phyloP scores from a whole-genome alignment of 169 alveolate genomes.

The Eimeria praecox region DNA sequence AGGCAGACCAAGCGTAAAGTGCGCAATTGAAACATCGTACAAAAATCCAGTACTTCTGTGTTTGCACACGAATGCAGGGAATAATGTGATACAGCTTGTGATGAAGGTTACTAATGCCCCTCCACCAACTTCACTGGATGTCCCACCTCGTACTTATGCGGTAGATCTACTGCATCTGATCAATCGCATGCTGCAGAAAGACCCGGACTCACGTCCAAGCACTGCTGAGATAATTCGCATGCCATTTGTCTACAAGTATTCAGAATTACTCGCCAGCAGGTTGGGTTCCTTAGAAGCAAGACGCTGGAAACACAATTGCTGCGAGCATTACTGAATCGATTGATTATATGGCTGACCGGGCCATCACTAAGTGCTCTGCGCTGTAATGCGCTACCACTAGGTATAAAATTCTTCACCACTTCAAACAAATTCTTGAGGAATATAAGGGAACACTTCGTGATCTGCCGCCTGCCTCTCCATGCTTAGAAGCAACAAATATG shows the following conservation, averaged over 20 bases:
- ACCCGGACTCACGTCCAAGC: slow-evolving; percentile 53
- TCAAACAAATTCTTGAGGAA: slow-evolving; percentile 16
- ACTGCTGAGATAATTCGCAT: slow-evolving; percentile 57
- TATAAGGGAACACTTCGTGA: slow-evolving; percentile 1
- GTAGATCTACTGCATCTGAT: slow-evolving; percentile 48
- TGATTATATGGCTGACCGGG: neutral
- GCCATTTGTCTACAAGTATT: slow-evolving; percentile 57
- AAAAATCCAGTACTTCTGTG: neutral
- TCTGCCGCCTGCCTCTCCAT: slow-evolving; percentile 22
- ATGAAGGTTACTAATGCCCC: slow-evolving; percentile 52
- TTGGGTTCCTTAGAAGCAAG: neutral
- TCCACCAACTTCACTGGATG: slow-evolving; percentile 61
- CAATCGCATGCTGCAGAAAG: slow-evolving; percentile 70
- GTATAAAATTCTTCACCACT: slow-evolving; percentile 18
- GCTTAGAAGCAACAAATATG: slow-evolving; percentile 19
- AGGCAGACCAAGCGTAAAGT: neutral
- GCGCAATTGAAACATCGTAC: neutral
- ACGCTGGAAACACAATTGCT: neutral
- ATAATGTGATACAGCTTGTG: slow-evolving; percentile 60
- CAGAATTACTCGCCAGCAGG: slow-evolving; percentile 29
- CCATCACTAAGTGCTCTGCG: neutral
- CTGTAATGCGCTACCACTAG: slow-evolving; percentile 21
- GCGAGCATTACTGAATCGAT: neutral
- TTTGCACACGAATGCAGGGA: slow-evolving; percentile 15
- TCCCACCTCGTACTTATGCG: slow-evolving; percentile 49